Evolutionary conservation across 306 rosid species (phyloP), one percentile per base, ranked within the genome.

Genomic region (Argentina anserina): DNA sequence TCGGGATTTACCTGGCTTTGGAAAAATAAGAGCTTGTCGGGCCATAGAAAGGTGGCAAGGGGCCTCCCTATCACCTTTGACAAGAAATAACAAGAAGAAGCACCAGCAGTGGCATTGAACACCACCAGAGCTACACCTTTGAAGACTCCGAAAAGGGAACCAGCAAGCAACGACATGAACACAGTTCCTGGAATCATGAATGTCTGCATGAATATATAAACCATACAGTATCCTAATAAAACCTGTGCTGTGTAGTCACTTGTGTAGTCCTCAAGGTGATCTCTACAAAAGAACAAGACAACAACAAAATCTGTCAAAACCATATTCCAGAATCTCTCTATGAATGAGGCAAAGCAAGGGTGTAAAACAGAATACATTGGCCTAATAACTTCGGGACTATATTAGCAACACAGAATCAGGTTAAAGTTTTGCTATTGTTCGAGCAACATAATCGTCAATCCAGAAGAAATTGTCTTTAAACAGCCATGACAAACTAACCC

Each of bases 121-220:
- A 94, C 97, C 72, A 94, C 99, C 60, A 94, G 71, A 55, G 96
- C 97, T 52, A 94, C 91, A 5, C 99, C 99, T 84, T 73, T 85
- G 73, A 91, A 83, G 76, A 94, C 84, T 26, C 99, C 97, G 33
- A 94, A 94, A 70, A 94, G 96, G 33, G 99, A 92, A 65, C 99
- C 99, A 2, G 99, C 99, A 29, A 94, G 97, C 79, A 94, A 82
- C 42, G 99, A 94, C 99, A 94, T 94, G 85, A 94, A 94, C 63
- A 94, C 96, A 23, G 99, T 91, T 75, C 99, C 99, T 3, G 99
- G 99, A 81, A 94, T 94, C 99, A 94, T 94, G 89, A 94, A 94
- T 53, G 99, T 94, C 84, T 94, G 97, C 99, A 94, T 94, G 89
- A 91, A 94, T 50, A 94, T 90, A 79, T 94, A 94, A 40, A 94